Base-by-base conservation (phyloP, 192 early-diverging fungal species). In the Helicostylum pulchrum region DNA sequence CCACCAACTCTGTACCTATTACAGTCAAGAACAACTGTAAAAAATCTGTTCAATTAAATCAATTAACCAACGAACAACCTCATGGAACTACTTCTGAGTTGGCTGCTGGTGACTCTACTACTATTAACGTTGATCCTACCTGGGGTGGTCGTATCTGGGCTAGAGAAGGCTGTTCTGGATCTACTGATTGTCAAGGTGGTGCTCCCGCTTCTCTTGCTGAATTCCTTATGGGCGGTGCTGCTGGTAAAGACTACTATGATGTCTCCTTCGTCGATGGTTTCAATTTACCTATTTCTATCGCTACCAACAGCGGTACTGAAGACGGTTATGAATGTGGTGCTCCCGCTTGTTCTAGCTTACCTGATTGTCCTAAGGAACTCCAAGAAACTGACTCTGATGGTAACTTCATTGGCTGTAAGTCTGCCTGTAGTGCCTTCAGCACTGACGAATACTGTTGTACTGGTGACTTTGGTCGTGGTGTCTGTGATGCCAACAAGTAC, bases 71-170 rank as follows among this genome's bases (percentile, higher is more conserved):
- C 50, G 53, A 63, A 20, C 5, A 8, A n/a, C 21, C 19, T 30
- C 31, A 42, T 23, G 39, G 34, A 42, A 26, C 42, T 39, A 11
- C 42, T 59, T 23, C 23, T 43, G 14, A 23, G 12, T 31, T 69
- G 20, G 20, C 42, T 48, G 59, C 67, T 26, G 67, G 67, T 21
- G 30, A 26, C 21, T 62, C 67, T 43, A 54, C 52, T n/a, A 36
- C 44, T 3, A 62, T 69, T 30, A 17, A 46, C 21, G 60, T 62
- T 36, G 21, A 31, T 47, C 19, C n/a, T 17, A 62, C 53, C 46
- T 69, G 67, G 67, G 67, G 67, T 55, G 67, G 67, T 23, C 61
- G 67, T 50, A 62, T 69, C 20, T 69, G 67, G 67, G 67, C 32
- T 20, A 60, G 67, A 47, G 32, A 69, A 32, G 51, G 52, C 7